Base-by-base conservation (phyloP, 2,329 filamentous ascomycete species). In the Claviceps sp. region DNA sequence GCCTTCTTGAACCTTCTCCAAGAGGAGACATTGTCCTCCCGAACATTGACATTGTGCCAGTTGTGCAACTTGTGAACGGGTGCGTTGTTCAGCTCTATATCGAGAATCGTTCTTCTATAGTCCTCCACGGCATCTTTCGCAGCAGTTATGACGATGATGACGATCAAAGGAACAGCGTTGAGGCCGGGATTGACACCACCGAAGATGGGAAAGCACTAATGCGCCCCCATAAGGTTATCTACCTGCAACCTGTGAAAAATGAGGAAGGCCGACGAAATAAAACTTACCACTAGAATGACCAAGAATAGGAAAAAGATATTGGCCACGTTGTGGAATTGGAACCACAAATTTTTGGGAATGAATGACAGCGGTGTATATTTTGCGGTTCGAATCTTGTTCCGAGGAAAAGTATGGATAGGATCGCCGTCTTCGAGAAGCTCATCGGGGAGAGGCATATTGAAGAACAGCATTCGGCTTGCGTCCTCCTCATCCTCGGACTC, bases 291-390 rank as follows among this genome's bases (percentile, higher is more conserved):
- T 55, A 98, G 78, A 64, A 98, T 95, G 65, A 96, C 90, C 61
- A 91, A 79, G 71, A 97, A 96, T 60, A 97, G 75, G 77, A 98
- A 98, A 72, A 97, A 98, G 51, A 97, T 85, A 68, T 98, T 98
- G 64, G 93, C 93, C 62, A 98, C 85, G 64, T 97, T 97, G 70
- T 98, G 91, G 65, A 98, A 97, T 69, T 98, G 94, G 58, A 95
- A 88, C 82, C 85, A 98, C 63, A 98, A 65, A 69, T 98, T 97
- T 73, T 97, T 97, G 14, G 93, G 93, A 30, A 98, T 69, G 69
- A 98, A 98, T 55, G 87, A 95, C 57, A 98, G 69, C 8, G 94
- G 85, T 7, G 93, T 98, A 68, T 98, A 98, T 70, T 97, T 98
- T 54, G 93, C 88, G 3, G 93, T 98, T 60, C 94, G 80, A 66